Percentiles rank a stretch among this genome's conserved stretches.
phyloP scores from a whole-genome alignment of 1,139 yeast species.

The Protomyces inundatus region DNA sequence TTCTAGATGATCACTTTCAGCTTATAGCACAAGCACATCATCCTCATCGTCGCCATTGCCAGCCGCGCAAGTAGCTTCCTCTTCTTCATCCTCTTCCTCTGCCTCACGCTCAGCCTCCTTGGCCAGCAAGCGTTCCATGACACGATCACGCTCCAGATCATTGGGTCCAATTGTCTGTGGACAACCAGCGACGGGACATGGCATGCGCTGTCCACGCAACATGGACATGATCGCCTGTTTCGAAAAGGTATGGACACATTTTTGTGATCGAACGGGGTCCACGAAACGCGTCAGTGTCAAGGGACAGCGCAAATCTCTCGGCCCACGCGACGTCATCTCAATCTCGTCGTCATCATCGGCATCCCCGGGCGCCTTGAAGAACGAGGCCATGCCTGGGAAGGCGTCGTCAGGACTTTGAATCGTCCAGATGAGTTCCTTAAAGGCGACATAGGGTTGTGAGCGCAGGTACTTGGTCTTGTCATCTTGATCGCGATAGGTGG shows the following conservation, averaged over 20 bases:
- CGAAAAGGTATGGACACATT: not conserved
- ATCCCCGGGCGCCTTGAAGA: not conserved
- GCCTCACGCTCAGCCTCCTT: not conserved
- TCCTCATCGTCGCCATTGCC: too few relatives aligned
- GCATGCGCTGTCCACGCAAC: not conserved
- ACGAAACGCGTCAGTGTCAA: not conserved
- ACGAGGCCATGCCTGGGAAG: not conserved
- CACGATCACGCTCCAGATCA: not conserved
- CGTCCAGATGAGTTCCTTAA: not conserved
- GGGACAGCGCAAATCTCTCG: not conserved
- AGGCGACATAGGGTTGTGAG: not conserved
- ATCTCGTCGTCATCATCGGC: not conserved
- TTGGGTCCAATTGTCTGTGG: not conserved
- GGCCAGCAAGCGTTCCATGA: not conserved
- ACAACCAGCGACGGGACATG: not conserved
- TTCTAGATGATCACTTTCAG: too few relatives aligned
- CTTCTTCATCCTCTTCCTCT: not conserved
- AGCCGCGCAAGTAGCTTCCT: not conserved
- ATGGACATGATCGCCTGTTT: not conserved
- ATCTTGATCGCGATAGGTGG: not conserved
- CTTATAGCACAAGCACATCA: too few relatives aligned
- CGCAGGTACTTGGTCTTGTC: not conserved
- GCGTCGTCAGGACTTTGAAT: not conserved
- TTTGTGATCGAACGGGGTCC: not conserved
- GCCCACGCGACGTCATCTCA: not conserved